Conservation (phyloP, 352 stramenopile genomes). For the Blastocystis sp. region DNA sequence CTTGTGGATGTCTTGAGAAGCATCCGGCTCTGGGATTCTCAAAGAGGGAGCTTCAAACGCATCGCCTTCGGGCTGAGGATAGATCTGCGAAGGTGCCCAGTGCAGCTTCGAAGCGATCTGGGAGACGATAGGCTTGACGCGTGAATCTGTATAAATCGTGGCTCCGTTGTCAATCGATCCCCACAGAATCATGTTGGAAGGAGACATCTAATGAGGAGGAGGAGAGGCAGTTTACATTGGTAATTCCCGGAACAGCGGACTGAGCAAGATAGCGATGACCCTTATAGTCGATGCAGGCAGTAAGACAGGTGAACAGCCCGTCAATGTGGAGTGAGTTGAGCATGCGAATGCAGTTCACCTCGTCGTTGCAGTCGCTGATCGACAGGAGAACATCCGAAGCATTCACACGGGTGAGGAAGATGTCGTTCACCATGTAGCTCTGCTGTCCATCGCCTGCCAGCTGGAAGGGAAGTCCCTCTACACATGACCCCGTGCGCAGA, state of each 20-base stretch:
- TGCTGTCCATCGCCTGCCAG: not conserved
- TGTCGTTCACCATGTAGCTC: conserved; percentile 36
- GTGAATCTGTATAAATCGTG: conserved; percentile 20
- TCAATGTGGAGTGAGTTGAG: conserved; percentile 28
- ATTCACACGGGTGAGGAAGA: conserved; percentile 20
- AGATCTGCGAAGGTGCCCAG: not conserved
- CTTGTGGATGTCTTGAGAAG: not conserved
- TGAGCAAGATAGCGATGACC: conserved; percentile 39
- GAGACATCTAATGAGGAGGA: not conserved
- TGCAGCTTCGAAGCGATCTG: conserved; percentile 16
- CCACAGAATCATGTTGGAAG: conserved; percentile 54
- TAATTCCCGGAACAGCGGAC: conserved; percentile 6
- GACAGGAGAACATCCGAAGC: not conserved
- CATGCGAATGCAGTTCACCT: conserved; percentile 21
- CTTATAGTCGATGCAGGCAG: conserved; percentile 44
- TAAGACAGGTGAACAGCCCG: conserved; percentile 3
- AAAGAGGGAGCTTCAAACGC: not conserved
- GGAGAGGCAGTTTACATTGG: not conserved
- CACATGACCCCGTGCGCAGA: not conserved
- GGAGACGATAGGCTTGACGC: not conserved
- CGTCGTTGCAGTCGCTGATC: conserved; percentile 21
- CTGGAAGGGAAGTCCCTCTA: not conserved
- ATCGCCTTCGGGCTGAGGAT: not conserved
- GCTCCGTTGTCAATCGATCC: conserved; percentile 35
- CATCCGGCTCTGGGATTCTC: not conserved